Evolutionary conservation across 371 early-diverging fungal genomes (phyloP), one percentile per base, ranked within the genome.

Genomic region (Mucor plumbeus): DNA sequence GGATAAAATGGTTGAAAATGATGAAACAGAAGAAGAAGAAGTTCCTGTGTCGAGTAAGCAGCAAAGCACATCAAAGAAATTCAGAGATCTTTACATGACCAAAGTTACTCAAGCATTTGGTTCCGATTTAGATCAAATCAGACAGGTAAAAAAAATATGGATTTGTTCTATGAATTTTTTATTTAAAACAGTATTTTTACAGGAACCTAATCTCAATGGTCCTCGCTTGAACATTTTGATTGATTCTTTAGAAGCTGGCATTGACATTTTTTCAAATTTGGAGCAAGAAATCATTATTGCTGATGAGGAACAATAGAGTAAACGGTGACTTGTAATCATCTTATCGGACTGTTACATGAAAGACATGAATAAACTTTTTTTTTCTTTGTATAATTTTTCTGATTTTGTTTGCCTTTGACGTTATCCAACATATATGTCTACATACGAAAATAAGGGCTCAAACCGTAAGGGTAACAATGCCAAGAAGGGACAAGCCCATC

Each of bases 401-500:
- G 26, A 31, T 33, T 26, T 47, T 61, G 61, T 66, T 54, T 59
- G 35, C n/a, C 21, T 57, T 19, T 26, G 7, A 31, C 50, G 26
- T 61, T 41, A n/a, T 47, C 17, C 26, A 26, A 26, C 26, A 26
- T 26, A 26, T 3, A 74, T 74, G 74, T 74, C 74, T 41, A 69
- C 67, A 50, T 74, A 74, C 70, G 74, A 70, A 48, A 61, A 40
- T 4, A 89, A 87, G 71, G 73, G 65, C 6, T 79, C 86, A 7
- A 68, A 66, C 61, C 83, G 89, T 59, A 86, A 85, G 62, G 86
- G 88, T 31, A 78, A 89, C 61, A 80, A 79, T 65, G 78, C 85
- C 72, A 97, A 97, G 85, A 74, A 80, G 43, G 87, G 85, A 1
- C 98, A 94, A 78, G 93, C 91, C 77, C 88, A 97, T 84, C 91